Conservation (phyloP, 2,329 filamentous ascomycete species). For the Diaporthe ilicicola region DNA sequence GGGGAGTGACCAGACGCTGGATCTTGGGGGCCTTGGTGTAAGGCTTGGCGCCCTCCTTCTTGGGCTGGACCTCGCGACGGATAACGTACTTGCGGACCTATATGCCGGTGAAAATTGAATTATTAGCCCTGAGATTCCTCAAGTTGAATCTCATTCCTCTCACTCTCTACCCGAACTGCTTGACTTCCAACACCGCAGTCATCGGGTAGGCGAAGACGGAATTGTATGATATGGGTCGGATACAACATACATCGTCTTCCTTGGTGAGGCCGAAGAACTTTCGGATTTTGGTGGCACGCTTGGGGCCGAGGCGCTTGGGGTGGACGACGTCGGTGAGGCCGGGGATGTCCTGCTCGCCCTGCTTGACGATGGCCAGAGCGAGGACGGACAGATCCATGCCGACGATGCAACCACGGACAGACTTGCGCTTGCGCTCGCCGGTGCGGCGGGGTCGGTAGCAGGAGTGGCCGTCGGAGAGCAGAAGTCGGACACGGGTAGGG, state of each 20-base stretch:
- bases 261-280: constrained; percentile 99
- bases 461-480: constrained; percentile 95
- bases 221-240: constrained; percentile 65
- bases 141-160: constrained; percentile 46
- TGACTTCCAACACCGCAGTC: constrained; percentile 52
- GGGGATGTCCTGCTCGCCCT: constrained; percentile 93
- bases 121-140: constrained; percentile 44
- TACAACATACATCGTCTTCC: constrained; percentile 91
- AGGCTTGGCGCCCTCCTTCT: constrained; percentile 95
- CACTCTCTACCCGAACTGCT: constrained; percentile 67
- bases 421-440: constrained; percentile 99
- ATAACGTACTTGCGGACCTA: constrained; percentile 99
- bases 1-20: constrained; percentile 98
- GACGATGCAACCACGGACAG: constrained; percentile 98
- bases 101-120: constrained; percentile 49
- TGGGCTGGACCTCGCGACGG: constrained; percentile 95
- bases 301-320: constrained; percentile 99
- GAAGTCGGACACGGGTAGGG: constrained; percentile 96
- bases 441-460: constrained; percentile 99
- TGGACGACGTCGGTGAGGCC: constrained; percentile 97
- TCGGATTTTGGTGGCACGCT: constrained; percentile 99
- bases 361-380: constrained; percentile 95
- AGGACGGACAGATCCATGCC: constrained; percentile 94
- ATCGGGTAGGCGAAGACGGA: constrained; percentile 77
- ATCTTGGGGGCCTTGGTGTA: constrained; percentile 99